Evolutionary conservation across 140 eudicot species (phyloP).

Genomic region (Stevia rebaudiana): DNA sequence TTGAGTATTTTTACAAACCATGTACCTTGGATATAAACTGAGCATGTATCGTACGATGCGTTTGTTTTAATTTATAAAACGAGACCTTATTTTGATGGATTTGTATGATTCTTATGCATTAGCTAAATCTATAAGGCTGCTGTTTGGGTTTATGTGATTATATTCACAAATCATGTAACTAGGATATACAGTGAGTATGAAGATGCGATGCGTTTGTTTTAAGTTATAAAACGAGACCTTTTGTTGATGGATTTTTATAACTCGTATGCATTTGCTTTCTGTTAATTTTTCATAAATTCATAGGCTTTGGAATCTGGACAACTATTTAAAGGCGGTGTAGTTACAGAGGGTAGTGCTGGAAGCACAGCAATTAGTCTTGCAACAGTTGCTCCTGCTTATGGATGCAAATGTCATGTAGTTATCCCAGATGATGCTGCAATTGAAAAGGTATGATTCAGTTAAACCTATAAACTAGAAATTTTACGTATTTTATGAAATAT

Average conservation of each 20-base stretch:
- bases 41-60: no score
- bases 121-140: no score
- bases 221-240: neutral
- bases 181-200: no score
- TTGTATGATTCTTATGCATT: no score
- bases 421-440: slow-evolving; percentile 98
- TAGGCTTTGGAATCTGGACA: slow-evolving; percentile 80
- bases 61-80: no score
- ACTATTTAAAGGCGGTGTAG: slow-evolving; percentile 76
- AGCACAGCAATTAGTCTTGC: slow-evolving; percentile 99
- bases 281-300: neutral
- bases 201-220: neutral
- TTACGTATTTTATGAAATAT: neutral
- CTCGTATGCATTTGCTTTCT: neutral
- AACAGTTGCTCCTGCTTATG: slow-evolving; percentile 95
- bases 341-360: slow-evolving; percentile 99
- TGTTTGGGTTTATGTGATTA: no score
- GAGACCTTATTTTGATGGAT: no score
- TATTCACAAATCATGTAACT: neutral
- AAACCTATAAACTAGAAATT: neutral
- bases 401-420: slow-evolving; percentile 98
- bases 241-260: slow-evolving; percentile 5
- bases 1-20: neutral
- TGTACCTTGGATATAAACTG: neutral
- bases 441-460: slow-evolving; percentile 51